Conservation (phyloP, 179 eudicot genomes). For the Gypsophila paniculata region DNA sequence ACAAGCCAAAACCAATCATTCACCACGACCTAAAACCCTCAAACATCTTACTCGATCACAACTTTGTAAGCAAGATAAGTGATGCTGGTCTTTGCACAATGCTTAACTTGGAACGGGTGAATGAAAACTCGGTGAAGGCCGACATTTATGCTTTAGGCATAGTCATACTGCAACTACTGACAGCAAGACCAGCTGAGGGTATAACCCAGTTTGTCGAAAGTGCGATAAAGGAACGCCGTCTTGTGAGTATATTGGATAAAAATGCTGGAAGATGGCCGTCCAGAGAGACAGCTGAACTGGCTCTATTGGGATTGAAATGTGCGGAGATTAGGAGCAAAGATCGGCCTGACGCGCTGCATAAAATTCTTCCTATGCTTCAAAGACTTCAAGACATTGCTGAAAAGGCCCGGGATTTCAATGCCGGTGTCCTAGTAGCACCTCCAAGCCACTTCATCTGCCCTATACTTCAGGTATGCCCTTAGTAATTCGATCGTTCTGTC, state of each 20-base stretch:
- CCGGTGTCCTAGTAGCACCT: conserved; percentile 31
- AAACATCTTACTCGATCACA: conserved; percentile 79
- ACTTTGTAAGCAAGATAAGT: conserved; percentile 82
- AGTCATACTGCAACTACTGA: conserved; percentile 67
- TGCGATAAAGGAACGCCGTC: conserved; percentile 44
- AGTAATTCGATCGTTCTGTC: too few species aligned
- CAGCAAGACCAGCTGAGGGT: conserved; percentile 68
- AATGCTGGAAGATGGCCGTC: conserved; percentile 78
- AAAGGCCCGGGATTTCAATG: conserved; percentile 38
- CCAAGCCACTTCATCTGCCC: conserved; percentile 80
- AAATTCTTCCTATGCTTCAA: conserved; percentile 64
- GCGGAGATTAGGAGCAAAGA: conserved; percentile 66
- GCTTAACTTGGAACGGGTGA: conserved; percentile 49
- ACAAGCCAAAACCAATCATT: conserved; percentile 64
- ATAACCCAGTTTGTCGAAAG: conserved; percentile 55
- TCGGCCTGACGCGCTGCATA: conserved; percentile 54
- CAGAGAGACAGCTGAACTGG: conserved; percentile 68
- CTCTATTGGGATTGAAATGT: conserved; percentile 58
- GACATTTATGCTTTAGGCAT: conserved; percentile 84
- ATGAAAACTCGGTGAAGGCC: conserved; percentile 49
- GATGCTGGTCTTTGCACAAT: conserved; percentile 78
- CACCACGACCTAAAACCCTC: conserved; percentile 86
- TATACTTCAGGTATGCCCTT: conserved; percentile 53
- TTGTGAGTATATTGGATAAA: conserved; percentile 48
- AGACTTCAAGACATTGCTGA: conserved; percentile 60